Evolutionary conservation across 805 yeast genomes (phyloP).

Genomic region (Sporopachydermia quercuum): DNA sequence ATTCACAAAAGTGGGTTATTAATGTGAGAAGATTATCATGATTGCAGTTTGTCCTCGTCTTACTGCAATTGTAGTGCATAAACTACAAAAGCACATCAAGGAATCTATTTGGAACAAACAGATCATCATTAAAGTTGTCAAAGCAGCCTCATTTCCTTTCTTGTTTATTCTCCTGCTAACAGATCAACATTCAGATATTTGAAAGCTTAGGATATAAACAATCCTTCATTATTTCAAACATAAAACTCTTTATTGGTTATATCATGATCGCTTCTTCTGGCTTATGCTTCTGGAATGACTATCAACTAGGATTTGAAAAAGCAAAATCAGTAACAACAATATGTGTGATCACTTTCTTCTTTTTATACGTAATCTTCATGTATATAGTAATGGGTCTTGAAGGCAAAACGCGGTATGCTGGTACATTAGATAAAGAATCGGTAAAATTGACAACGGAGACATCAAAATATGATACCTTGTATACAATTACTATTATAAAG

Average conservation of each 20-base stretch:
- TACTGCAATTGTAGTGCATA: too few species aligned
- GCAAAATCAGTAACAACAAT: slow-evolving; percentile 13
- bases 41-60: too few species aligned
- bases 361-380: slow-evolving; percentile 12
- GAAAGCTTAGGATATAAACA: slow-evolving; percentile 14
- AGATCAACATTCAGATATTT: slow-evolving; percentile 9
- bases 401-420: slow-evolving; percentile 15
- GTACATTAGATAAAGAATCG: slow-evolving; percentile 11
- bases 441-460: slow-evolving; percentile 7
- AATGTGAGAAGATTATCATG: too few species aligned
- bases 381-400: slow-evolving; percentile 14
- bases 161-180: not conserved
- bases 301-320: slow-evolving; percentile 16
- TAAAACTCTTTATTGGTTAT: slow-evolving; percentile 17
- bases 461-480: slow-evolving; percentile 9
- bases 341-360: slow-evolving; percentile 16
- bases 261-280: slow-evolving; percentile 17
- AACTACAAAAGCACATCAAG: too few species aligned
- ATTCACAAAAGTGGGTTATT: slow-evolving; percentile 3
- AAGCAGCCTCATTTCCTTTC: not conserved
- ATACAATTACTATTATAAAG: slow-evolving; percentile 8
- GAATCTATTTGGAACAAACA: too few species aligned
- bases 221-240: slow-evolving; percentile 11
- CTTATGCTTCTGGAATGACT: slow-evolving; percentile 14
- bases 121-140: too few species aligned